phyloP scores from a whole-genome alignment of 768 basidiomycete species.

The Exidia glandulosa region DNA sequence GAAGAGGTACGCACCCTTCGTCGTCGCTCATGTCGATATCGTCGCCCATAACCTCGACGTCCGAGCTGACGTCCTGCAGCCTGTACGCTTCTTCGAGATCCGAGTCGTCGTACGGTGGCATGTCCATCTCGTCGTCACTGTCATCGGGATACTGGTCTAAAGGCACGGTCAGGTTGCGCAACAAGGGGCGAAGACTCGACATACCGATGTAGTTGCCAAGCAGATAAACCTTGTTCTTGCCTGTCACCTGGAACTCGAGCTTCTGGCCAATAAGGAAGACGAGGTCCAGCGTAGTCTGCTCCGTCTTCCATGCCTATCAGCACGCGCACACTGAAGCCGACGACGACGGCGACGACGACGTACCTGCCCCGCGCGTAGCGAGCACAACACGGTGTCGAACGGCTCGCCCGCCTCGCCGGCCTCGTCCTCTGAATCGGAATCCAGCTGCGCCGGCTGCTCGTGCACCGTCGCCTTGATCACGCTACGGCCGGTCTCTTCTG shows the following conservation, averaged over 20 bases:
- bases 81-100: too few species aligned
- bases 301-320: constrained; percentile 38
- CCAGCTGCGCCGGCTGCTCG: constrained; percentile 16
- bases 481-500: constrained; percentile 47
- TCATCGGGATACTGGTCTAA: too few species aligned
- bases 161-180: too few species aligned
- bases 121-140: too few species aligned
- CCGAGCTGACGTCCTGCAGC: too few species aligned
- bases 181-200: too few species aligned
- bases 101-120: too few species aligned
- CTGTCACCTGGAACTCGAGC: constrained; percentile 58
- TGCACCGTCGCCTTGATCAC: constrained; percentile 57
- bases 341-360: constrained; percentile 2
- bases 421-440: constrained; percentile 21
- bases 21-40: too few species aligned
- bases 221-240: constrained; percentile 75
- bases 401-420: constrained; percentile 11
- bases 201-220: constrained; percentile 79
- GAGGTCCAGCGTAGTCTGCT: constrained; percentile 63
- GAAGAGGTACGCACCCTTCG: too few species aligned
- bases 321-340: constrained; percentile 1
- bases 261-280: constrained; percentile 56
- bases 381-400: constrained; percentile 53
- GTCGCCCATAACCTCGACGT: too few species aligned
- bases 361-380: constrained; percentile 76